Conservation (phyloP, 305 asterid species). For the Solanum aculeatissimum region DNA sequence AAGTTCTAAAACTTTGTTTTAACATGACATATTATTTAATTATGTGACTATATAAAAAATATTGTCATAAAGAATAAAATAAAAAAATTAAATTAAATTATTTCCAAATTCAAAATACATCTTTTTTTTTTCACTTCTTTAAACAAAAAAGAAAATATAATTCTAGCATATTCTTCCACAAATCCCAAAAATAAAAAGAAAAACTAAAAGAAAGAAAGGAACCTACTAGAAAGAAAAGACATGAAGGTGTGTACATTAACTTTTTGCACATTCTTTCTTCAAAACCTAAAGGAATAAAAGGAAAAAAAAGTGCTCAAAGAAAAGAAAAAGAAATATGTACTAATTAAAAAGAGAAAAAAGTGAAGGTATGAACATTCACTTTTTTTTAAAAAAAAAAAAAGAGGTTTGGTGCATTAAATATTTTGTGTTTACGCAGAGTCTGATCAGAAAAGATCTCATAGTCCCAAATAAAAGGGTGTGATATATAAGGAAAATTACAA, state of each 20-base stretch:
- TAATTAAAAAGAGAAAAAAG: background rate
- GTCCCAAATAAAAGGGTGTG: background rate
- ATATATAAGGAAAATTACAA: background rate
- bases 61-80: background rate
- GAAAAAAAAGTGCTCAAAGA: background rate
- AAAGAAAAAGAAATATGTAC: background rate
- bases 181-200: background rate
- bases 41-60: background rate
- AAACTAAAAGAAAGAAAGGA: background rate
- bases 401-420: background rate
- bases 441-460: background rate
- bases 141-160: background rate
- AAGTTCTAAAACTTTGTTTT: too few species aligned
- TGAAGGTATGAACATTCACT: background rate
- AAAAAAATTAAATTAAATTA: background rate
- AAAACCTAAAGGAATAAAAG: background rate
- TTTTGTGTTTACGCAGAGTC: background rate
- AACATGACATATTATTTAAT: background rate
- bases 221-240: background rate
- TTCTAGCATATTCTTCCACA: background rate
- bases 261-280: background rate
- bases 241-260: background rate
- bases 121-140: background rate
- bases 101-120: background rate
- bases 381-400: background rate